Conservation (phyloP, 768 basidiomycete genomes). For the Agaricus blazei region DNA sequence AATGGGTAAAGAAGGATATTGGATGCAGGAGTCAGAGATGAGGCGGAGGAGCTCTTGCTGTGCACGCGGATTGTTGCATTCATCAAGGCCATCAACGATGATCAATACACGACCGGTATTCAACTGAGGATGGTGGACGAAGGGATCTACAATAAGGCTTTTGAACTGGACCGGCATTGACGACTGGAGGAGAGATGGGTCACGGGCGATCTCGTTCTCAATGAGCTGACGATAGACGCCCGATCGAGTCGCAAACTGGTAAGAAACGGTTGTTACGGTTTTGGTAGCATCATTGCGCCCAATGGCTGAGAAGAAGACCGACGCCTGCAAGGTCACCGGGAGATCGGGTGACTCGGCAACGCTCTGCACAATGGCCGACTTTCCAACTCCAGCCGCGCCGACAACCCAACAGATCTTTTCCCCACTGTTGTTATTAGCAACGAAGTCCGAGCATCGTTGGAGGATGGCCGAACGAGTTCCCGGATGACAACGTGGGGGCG, state of each 20-base stretch:
- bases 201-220: not conserved
- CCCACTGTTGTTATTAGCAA: too few relatives aligned
- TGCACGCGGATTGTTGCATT: not conserved
- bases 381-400: not conserved
- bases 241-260: constrained; percentile 13
- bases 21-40: not conserved
- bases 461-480: too few relatives aligned
- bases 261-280: constrained; percentile 12
- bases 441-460: too few relatives aligned
- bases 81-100: not conserved
- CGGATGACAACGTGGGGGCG: too few relatives aligned
- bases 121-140: not conserved
- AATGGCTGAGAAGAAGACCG: not conserved
- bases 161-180: constrained; percentile 10
- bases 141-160: constrained; percentile 12
- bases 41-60: not conserved
- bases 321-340: not conserved
- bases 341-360: not conserved
- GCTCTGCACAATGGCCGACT: not conserved
- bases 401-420: too few relatives aligned
- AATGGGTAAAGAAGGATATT: not conserved
- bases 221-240: constrained; percentile 4
- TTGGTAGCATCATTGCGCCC: not conserved
- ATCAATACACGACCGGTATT: not conserved
- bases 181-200: constrained; percentile 9